Base-by-base conservation (phyloP, 208 protist species). In the Trichomonas vaginalis region DNA sequence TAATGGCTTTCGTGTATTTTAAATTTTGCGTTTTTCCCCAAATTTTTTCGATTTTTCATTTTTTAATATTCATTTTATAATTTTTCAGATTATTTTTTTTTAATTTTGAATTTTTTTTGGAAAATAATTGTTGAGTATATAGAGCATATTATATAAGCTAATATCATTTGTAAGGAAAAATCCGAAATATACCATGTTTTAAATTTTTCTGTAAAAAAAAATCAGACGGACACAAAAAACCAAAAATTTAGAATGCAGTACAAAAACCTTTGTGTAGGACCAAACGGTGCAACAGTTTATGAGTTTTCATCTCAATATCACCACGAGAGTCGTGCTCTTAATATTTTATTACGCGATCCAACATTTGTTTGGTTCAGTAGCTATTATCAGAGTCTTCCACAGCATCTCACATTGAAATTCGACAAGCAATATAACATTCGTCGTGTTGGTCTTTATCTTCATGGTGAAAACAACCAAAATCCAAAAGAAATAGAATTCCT, bases 361-460 rank as follows among this genome's bases (percentile, higher is more conserved):
- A 92, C 86, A 56, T 92, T 92, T 51, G 86, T 92, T 32, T 92
- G 86, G 86, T 92, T 92, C 27, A 92, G 86, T 45, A 92, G 86
- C n/a, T 92, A 92, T 51, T 51, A 51, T 51, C 40, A 92, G n/a
- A 48, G 40, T 14, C 86, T 92, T 51, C 86, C 86, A 42, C 86
- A 92, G 45, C 45, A 92, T 15, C 23, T 92, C 45, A 92, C 86
- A 92, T 48, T 92, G 8, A 42, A 92, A 92, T 92, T 92, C 45
- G 37, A 92, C 27, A 42, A 51, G 14, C 42, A 42, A 48, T 92
- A 92, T 45, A 92, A 92, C 17, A 51, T 92, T 17, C 23, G 86
- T n/a, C 23, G 86, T 0, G 10, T 92, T 51, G 86, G 86, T 32
- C 23, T 92, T n/a, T 92, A 92, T 47, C 86, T 92, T 92, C 86